These are phyloP conservation scores for Serendipita sp. DNA, from an alignment of 768 basidiomycete genomes.

Conservation along the genomic window DNA sequence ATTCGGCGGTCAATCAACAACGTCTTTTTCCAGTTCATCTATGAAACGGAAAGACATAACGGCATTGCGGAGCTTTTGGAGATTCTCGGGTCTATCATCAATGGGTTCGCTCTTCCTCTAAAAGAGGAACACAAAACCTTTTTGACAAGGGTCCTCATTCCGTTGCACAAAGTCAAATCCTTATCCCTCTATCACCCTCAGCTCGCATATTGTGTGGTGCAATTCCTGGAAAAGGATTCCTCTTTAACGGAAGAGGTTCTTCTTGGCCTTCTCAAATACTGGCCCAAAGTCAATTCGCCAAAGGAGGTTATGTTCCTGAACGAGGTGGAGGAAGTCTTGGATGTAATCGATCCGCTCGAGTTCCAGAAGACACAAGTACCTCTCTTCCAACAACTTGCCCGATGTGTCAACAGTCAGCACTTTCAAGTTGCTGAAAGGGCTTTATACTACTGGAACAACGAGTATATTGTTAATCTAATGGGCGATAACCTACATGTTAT, in stretches of 20 bases:
- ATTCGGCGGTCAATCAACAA: conserved; percentile 99
- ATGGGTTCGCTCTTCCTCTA: conserved; percentile 92
- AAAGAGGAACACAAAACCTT: conserved; percentile 99
- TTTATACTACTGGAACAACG: conserved; percentile 97
- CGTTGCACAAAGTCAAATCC: conserved; percentile 94
- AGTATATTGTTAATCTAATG: conserved; percentile 99
- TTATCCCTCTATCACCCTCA: conserved; percentile 99
- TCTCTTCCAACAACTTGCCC: conserved; percentile 83
- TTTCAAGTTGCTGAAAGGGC: conserved; percentile 99
- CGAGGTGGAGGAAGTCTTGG: conserved; percentile 96
- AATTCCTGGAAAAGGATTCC: conserved; percentile 95
- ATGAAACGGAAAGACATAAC: conserved; percentile 97
- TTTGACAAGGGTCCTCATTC: conserved; percentile 82
- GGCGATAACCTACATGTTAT: conserved; percentile 81
- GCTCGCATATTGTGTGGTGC: conserved; percentile 95
- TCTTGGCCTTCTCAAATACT: conserved; percentile 86
- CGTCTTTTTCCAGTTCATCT: conserved; percentile 97
- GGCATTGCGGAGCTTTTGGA: conserved; percentile 97
- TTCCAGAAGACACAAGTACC: conserved; percentile 91
- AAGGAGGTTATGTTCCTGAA: conserved; percentile 99
- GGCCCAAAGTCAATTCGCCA: conserved; percentile 98
- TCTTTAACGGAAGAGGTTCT: conserved; percentile 88
- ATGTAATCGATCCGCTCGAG: conserved; percentile 92
- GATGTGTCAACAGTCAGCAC: conserved; percentile 98
- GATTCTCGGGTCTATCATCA: conserved; percentile 98